These are phyloP conservation scores for Extremus antarcticus DNA, from an alignment of 495 filamentous ascomycete species.

Conservation along the genomic window DNA sequence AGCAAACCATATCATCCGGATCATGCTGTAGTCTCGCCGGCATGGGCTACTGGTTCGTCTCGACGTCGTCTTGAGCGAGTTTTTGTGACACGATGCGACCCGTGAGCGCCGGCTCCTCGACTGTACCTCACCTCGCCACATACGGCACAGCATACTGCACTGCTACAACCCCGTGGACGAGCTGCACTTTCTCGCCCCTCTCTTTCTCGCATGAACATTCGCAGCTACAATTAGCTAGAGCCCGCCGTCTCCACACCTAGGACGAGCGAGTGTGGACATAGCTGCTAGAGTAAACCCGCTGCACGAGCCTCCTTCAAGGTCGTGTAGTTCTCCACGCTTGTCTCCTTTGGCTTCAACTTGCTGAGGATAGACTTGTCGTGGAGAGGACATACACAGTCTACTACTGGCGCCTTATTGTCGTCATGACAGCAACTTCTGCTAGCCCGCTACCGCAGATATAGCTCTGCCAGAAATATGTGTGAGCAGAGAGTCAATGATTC, in stretches of 20 bases:
- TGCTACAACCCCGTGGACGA: too few species aligned
- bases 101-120: too few species aligned
- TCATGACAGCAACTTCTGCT: background rate
- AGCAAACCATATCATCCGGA: too few species aligned
- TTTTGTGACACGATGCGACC: too few species aligned
- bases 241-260: slow-evolving; percentile 47
- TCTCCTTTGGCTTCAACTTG: background rate
- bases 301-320: background rate
- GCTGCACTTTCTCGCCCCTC: too few species aligned
- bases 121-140: too few species aligned
- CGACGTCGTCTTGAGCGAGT: too few species aligned
- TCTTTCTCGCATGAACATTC: too few species aligned
- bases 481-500: background rate
- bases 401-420: background rate
- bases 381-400: background rate
- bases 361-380: background rate
- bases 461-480: background rate
- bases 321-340: background rate
- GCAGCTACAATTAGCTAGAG: slow-evolving; percentile 57
- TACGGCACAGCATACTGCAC: too few species aligned
- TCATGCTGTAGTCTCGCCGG: too few species aligned
- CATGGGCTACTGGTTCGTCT: too few species aligned
- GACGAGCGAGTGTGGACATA: slow-evolving; percentile 54
- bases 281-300: slow-evolving; percentile 43
- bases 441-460: background rate